Percentiles rank a stretch among this genome's conserved stretches.
These are phyloP conservation scores for Immersiporthe knoxdaviesiana DNA, from an alignment of 2,329 filamentous ascomycete genomes.

Conservation along the genomic window DNA sequence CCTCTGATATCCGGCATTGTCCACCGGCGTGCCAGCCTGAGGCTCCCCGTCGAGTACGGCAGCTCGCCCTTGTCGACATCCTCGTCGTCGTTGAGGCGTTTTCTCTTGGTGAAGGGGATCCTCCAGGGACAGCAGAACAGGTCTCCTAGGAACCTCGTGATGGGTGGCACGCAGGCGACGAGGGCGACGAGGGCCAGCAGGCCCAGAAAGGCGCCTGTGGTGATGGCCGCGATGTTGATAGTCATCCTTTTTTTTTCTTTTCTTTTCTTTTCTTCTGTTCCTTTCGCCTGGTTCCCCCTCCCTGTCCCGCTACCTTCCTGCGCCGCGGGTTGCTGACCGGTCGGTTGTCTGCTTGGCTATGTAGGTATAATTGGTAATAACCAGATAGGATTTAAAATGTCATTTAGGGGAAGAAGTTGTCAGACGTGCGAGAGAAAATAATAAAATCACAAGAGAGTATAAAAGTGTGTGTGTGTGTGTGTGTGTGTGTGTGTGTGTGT, in stretches of 20 bases:
- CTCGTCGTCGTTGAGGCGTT: conserved; percentile 26
- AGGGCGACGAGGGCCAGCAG: conserved; percentile 22
- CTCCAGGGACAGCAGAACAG: conserved; percentile 28
- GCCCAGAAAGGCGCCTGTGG: conserved; percentile 27
- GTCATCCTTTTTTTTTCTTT: conserved; percentile 8
- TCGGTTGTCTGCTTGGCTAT: neutral
- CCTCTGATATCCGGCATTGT: conserved; percentile 5
- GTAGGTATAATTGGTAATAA: neutral
- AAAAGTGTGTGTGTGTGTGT: neutral
- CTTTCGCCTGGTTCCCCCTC: no score
- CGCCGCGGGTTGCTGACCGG: neutral
- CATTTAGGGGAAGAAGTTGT: neutral
- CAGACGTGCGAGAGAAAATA: neutral
- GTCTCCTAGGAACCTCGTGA: conserved; percentile 27
- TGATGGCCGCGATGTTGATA: conserved; percentile 25
- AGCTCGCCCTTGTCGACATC: conserved; percentile 24
- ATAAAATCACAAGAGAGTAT: neutral
- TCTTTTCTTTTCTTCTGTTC: neutral
- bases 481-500: neutral
- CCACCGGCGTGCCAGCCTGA: conserved; percentile 6
- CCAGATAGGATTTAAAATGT: neutral
- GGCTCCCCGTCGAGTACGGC: conserved; percentile 20
- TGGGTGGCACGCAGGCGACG: conserved; percentile 21
- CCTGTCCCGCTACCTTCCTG: neutral
- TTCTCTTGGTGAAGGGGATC: conserved; percentile 25